Conservation (phyloP, 2,329 filamentous ascomycete species). For the Diplodia corticola region DNA sequence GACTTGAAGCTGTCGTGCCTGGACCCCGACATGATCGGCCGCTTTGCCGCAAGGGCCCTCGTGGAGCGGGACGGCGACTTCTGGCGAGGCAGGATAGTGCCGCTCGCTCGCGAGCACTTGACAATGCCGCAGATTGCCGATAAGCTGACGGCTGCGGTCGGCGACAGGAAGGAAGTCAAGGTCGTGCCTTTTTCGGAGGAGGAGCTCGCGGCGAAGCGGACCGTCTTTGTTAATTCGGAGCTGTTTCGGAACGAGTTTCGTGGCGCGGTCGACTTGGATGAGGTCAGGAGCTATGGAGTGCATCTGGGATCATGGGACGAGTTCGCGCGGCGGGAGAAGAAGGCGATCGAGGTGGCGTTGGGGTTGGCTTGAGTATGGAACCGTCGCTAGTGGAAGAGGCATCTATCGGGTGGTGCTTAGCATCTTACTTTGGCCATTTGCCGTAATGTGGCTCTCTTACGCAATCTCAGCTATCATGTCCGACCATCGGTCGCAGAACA, state of each 20-base stretch:
- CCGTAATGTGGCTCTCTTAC: neutral
- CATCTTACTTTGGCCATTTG: too few relatives aligned
- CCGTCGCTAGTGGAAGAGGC: neutral
- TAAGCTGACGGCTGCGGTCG: neutral
- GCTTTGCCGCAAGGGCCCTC: neutral
- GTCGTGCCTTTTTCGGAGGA: neutral
- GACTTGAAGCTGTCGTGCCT: neutral
- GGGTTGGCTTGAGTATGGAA: neutral
- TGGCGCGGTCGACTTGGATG: neutral
- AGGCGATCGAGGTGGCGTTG: neutral
- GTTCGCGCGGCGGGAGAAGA: neutral
- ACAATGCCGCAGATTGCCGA: neutral
- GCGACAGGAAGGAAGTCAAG: neutral
- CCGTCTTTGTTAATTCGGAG: neutral
- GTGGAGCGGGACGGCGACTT: neutral
- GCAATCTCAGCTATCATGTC: neutral
- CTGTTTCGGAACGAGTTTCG: neutral
- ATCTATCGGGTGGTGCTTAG: too few relatives aligned
- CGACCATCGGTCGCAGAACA: neutral
- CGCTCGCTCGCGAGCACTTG: neutral
- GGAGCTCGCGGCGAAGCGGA: neutral
- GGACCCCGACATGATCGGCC: slow-evolving; percentile 6
- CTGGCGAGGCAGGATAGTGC: neutral
- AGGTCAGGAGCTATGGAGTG: neutral
- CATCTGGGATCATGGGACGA: neutral